Percentiles rank a stretch among this genome's conserved stretches.
phyloP scores from a whole-genome alignment of 768 basidiomycete genomes.

The Auricularia heimuer region DNA sequence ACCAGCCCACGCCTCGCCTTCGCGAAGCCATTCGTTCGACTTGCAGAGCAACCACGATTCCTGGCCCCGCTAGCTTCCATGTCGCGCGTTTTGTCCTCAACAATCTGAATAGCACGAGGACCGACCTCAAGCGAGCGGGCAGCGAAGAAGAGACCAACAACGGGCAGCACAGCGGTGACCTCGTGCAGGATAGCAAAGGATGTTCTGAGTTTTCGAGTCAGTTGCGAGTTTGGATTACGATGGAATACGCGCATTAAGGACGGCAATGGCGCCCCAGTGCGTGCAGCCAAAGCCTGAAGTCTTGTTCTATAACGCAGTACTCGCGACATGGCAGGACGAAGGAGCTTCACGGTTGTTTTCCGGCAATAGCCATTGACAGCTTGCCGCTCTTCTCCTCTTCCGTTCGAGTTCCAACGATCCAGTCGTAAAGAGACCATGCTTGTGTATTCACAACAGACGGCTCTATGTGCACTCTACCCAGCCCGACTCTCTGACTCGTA shows the following conservation, averaged over 20 bases:
- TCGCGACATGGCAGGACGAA: neutral
- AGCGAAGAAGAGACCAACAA: conserved; percentile 63
- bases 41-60: conserved; percentile 35
- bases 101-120: conserved; percentile 43
- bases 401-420: no score
- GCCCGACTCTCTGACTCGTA: no score
- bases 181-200: conserved; percentile 85
- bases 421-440: no score
- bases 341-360: no score
- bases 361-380: no score
- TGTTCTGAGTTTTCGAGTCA: conserved; percentile 15
- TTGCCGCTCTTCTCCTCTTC: no score
- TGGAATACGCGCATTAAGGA: conserved; percentile 38
- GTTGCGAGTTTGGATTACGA: neutral
- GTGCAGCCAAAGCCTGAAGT: conserved; percentile 49
- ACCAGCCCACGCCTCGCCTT: conserved; percentile 63
- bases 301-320: conserved; percentile 37
- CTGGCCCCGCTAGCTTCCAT: conserved; percentile 3
- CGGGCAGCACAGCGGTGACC: conserved; percentile 67
- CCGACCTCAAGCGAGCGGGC: conserved; percentile 62
- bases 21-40: conserved; percentile 55
- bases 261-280: conserved; percentile 66
- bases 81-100: conserved; percentile 15
- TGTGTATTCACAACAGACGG: no score
- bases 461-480: no score